Evolutionary conservation across 805 yeast genomes (phyloP), one percentile per base, ranked within the genome.

Genomic region (Trichomonascus vanleenenianus): DNA sequence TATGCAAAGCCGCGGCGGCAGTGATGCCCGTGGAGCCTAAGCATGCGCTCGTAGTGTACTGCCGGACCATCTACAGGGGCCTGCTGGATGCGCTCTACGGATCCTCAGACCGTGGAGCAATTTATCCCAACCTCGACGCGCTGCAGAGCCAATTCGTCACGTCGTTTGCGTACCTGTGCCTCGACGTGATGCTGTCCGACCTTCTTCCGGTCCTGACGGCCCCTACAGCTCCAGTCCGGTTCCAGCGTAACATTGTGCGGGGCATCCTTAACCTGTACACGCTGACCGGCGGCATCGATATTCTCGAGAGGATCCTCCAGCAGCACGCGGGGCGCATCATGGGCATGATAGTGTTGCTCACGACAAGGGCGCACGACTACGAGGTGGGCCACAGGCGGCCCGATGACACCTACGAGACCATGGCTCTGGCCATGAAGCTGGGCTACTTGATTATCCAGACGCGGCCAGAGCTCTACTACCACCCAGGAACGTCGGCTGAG

Each of bases 1-100:
- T 53, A 6, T 46, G 47, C 1, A 43, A 45, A 15, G 52, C 53
- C n/a, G 54, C 53, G 14, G 39, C 54, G n/a, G 36, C 45, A 22
- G 32, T 50, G 12, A 42, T 39, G 22, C 39, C 35, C 10, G 27
- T 39, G 3, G 51, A 42, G 10, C 47, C 50, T 3, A 15, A 30
- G 9, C 40, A 44, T 15, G 41, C 48, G 10, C 18, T 46, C 18
- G 49, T 49, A 3, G 34, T 25, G 9, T 41, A 37, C 14, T 40
- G 48, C n/a, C 18, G 18, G 30, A n/a, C 40, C 10, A 22, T 43
- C 16, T 53, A 53, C 37, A 38, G 41, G 3, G 33, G 36, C 2
- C 19, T 51, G 40, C 45, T 42, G 36, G 42, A 36, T 12, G 33
- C 45, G 8, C 40, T 53, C 14, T 51, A 46, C 35, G 40, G 32